Evolutionary conservation across 257 asterid species (phyloP), one percentile per base, ranked within the genome.

Genomic region (Solanum corneliomulleri): DNA sequence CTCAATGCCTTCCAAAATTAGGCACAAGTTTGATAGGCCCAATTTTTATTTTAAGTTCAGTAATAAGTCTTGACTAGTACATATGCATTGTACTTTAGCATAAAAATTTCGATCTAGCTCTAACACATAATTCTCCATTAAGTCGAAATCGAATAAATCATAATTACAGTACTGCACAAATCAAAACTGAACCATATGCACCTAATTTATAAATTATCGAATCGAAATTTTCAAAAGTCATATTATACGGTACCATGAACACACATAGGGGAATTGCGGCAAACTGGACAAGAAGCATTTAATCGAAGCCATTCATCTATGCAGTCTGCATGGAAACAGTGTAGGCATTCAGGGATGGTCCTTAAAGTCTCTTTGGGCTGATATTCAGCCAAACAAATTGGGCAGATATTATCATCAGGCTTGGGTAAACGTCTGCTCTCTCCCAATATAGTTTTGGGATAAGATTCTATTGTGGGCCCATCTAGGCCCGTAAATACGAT

Each of bases 291-390:
- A 16, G 94, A 88, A 25, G 93, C 87, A 70, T 91, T 90, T 21
- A 89, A 27, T 42, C 87, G 89, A 18, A 93, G 94, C 95, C 96
- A 93, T 82, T 90, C 92, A 12, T 93, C 95, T n/a, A 93, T 89
- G 72, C 96, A 93, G 7, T 86, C 89, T 1, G 91, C 92, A 37
- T 93, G 95, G 83, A 93, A 93, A 74, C 90, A 91, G 68, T 93
- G 95, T 25, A 86, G 91, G 37, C 96, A 93, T n/a, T 89, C 89
- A 10, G 95, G 96, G 27, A 93, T 90, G 80, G 87, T 91, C 80
- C 93, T 88, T 31, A 93, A 76, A 0, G 95, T 88, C 39, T 93
- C 95, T 60, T 89, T 89, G 85, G 95, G 89, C 89, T 85, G 44
- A 60, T 93, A 93, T 58, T 92, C 96, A 11, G 90, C 74, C 23